phyloP scores from a whole-genome alignment of 2,329 filamentous ascomycete genomes.

The Aspergillus pseudonomiae region DNA sequence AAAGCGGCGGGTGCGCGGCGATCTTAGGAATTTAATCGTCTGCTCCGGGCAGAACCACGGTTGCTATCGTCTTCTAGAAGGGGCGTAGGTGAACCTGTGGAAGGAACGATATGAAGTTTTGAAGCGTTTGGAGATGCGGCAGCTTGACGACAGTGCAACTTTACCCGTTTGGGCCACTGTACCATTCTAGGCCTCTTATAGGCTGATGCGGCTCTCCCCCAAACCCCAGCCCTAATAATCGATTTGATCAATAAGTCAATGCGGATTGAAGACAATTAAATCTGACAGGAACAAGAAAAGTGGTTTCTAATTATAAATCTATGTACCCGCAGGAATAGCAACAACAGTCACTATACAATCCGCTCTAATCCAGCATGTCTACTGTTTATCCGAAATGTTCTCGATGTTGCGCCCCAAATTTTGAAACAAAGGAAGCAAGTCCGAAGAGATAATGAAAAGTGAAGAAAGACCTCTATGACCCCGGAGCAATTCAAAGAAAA shows the following conservation, averaged over 20 bases:
- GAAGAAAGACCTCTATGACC: slow-evolving; percentile 13
- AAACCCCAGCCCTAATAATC: slow-evolving; percentile 20
- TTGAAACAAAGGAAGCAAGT: not conserved
- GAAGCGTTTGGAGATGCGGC: slow-evolving; percentile 31
- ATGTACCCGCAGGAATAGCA: not conserved
- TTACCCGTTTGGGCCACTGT: slow-evolving; percentile 29
- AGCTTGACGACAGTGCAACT: slow-evolving; percentile 21
- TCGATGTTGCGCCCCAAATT: slow-evolving; percentile 24
- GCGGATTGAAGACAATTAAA: not conserved
- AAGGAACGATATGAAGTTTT: slow-evolving; percentile 35
- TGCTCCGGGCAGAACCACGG: slow-evolving; percentile 44
- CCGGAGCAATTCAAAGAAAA: slow-evolving; percentile 7
- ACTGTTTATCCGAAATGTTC: slow-evolving; percentile 15
- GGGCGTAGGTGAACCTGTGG: slow-evolving; percentile 17
- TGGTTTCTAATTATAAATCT: slow-evolving; percentile 2
- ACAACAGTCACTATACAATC: not conserved
- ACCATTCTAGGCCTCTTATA: slow-evolving; percentile 22
- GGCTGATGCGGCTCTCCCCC: slow-evolving; percentile 17
- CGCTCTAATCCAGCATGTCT: not conserved
- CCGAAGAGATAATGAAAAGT: not conserved
- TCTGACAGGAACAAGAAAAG: not conserved
- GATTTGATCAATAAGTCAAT: not conserved
- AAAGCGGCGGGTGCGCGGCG: slow-evolving; percentile 16
- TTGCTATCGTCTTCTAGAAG: slow-evolving; percentile 21
- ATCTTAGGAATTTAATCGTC: slow-evolving; percentile 21